Percentiles rank a stretch among this genome's conserved stretches.
phyloP scores from a whole-genome alignment of 1,284 basidiomycete genomes.

The Ustilago nuda region DNA sequence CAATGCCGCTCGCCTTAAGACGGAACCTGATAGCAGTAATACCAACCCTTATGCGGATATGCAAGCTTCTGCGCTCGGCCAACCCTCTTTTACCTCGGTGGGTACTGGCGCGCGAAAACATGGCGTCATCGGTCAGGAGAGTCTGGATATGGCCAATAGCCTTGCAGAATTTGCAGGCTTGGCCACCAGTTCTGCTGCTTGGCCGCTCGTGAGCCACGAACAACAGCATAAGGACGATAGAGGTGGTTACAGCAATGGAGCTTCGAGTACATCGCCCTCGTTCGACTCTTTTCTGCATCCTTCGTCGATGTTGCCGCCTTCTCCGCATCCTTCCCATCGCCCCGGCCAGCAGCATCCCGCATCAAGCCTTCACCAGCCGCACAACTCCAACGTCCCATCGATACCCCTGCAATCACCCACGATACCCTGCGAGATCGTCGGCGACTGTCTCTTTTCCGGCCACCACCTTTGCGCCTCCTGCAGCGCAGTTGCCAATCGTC shows the following conservation, averaged over 20 bases:
- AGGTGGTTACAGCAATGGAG: constrained; percentile 4
- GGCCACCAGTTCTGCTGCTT: constrained; percentile 31
- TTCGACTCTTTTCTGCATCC: constrained; percentile 1
- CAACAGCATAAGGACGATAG: constrained; percentile 4
- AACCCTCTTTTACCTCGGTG: constrained; percentile 14
- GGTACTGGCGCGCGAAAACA: constrained; percentile 5
- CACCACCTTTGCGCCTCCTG: constrained; percentile 34
- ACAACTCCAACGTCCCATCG: not conserved
- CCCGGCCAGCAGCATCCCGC: constrained; percentile 7
- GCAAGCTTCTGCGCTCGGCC: constrained; percentile 11
- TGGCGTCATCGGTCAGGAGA: constrained; percentile 12
- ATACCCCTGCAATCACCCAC: constrained; percentile 3
- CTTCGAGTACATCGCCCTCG: not conserved
- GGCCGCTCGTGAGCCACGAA: constrained; percentile 11
- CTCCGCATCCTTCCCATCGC: constrained; percentile 5
- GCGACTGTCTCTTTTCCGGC: constrained; percentile 46
- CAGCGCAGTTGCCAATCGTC: constrained; percentile 41
- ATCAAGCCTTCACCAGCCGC: not conserved
- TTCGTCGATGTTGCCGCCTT: constrained; percentile 13
- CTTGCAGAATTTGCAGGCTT: constrained; percentile 41
- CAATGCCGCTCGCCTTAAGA: constrained; percentile 8
- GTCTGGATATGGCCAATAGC: constrained; percentile 29
- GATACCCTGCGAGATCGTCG: constrained; percentile 39
- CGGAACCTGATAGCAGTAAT: constrained; percentile 11
- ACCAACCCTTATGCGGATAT: constrained; percentile 8